Conservation (phyloP, 192 early-diverging fungal genomes). For the Podila minutissima region DNA sequence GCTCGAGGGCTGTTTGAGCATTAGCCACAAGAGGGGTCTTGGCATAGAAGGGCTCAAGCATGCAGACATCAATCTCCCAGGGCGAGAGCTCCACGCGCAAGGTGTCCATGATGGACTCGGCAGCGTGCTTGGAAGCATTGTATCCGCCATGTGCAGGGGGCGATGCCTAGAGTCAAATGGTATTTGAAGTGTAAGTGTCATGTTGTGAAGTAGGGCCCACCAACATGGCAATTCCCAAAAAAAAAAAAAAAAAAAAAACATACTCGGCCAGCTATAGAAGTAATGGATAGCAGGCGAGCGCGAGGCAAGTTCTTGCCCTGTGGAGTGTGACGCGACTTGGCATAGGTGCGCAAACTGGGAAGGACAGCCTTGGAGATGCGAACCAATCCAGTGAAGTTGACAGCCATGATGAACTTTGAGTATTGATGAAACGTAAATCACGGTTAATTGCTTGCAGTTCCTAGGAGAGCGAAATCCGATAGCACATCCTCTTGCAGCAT, state of each 20-base stretch:
- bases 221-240: no score
- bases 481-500: background rate
- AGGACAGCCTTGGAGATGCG: conserved; percentile 53
- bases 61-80: conserved; percentile 56
- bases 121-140: conserved; percentile 57
- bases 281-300: conserved; percentile 54
- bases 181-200: no score
- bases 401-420: conserved; percentile 52
- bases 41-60: conserved; percentile 54
- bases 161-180: conserved; percentile 5
- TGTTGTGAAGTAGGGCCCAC: no score
- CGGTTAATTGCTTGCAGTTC: no score
- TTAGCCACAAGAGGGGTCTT: conserved; percentile 35
- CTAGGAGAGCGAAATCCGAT: no score
- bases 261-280: conserved; percentile 51
- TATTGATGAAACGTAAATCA: no score
- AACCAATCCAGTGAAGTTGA: conserved; percentile 57
- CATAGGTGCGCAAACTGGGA: conserved; percentile 42
- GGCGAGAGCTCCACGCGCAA: conserved; percentile 55
- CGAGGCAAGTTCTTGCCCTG: conserved; percentile 48
- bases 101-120: conserved; percentile 56
- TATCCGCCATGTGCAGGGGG: conserved; percentile 52
- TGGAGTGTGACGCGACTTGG: conserved; percentile 32
- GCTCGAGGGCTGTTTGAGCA: conserved; percentile 18
- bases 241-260: no score